Evolutionary conservation across 306 rosid genomes (phyloP), one percentile per base, ranked within the genome.

Genomic region (Trifolium dubium): DNA sequence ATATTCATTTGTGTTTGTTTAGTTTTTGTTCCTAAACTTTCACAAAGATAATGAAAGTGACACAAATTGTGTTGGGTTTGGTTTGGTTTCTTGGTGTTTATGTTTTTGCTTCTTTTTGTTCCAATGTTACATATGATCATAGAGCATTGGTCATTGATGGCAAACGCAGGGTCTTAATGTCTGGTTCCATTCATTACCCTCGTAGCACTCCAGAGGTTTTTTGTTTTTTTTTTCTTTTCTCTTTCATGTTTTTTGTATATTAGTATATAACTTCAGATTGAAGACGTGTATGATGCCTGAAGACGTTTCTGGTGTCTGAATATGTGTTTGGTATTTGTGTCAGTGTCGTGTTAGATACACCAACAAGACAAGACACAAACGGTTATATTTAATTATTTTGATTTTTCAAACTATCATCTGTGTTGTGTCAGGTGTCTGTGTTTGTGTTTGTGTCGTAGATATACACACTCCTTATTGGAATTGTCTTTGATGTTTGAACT

Each of bases 171-270:
- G 81, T 92, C 18, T 85, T 94, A 68, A 72, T 92, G 39, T 92
- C 97, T 32, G 99, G 99, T 78, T 90, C 99, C 34, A 89, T 94
- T 86, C 97, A 92, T 82, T 94, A 94, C 46, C 99, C 99, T 73
- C 92, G 99, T 10, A 94, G 96, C 83, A 89, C 97, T 65, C 97
- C 99, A 0, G 84, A 89, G 86, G 99, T 89, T 31, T 19, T 17
- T 81, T 32, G 65, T 59, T 69, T 4, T 70, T 19, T 73, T 13
- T 6, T 89, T 28, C n/a, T n/a, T n/a, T n/a, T n/a, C n/a, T 19
- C n/a, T 81, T 31, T 68, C 59, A 64, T 3, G 62, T 29, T 60
- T 32, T 17, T 0, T 67, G 6, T 59, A 7, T 66, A 2, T 76
- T 6, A 39, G 30, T 49, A 2, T n/a, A n/a, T 5, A 14, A 44